phyloP scores from a whole-genome alignment of 495 filamentous ascomycete species.

The Zalerion maritima region DNA sequence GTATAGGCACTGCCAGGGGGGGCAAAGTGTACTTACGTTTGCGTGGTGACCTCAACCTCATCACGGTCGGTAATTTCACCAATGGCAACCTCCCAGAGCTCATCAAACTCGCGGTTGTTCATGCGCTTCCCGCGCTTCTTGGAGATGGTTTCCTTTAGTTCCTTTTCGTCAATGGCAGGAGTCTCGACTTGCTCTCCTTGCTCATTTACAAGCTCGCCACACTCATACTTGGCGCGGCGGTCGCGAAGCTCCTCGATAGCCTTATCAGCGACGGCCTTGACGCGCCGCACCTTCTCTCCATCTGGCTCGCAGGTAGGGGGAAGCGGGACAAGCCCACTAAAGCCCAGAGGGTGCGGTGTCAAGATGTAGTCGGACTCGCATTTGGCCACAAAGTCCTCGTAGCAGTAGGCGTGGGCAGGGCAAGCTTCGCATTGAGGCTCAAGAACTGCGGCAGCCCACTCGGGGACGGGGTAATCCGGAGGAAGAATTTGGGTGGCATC shows the following conservation, averaged over 20 bases:
- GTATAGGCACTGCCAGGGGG: background rate
- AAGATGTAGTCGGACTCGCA: conserved; percentile 84
- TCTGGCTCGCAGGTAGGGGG: conserved; percentile 92
- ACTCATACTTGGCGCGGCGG: conserved; percentile 77
- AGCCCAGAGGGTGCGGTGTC: conserved; percentile 65
- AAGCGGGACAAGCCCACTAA: conserved; percentile 69
- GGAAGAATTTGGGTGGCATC: conserved; percentile 27
- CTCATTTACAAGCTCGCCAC: conserved; percentile 55
- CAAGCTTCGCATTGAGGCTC: conserved; percentile 85
- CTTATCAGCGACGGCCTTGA: conserved; percentile 74
- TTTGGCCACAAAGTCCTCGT: conserved; percentile 51
- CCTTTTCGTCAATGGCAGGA: conserved; percentile 56
- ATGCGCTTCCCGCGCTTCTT: conserved; percentile 63
- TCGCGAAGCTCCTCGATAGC: conserved; percentile 80
- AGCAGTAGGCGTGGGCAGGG: conserved; percentile 83
- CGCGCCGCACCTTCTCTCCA: conserved; percentile 74
- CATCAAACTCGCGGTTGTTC: conserved; percentile 78
- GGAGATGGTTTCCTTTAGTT: conserved; percentile 58
- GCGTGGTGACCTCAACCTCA: conserved; percentile 54
- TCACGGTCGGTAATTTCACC: conserved; percentile 72
- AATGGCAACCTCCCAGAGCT: conserved; percentile 75
- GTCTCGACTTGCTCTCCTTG: conserved; percentile 41
- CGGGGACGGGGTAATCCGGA: conserved; percentile 31
- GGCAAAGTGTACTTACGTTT: conserved; percentile 53
- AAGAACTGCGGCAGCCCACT: conserved; percentile 48